Evolutionary conservation across 2,329 filamentous ascomycete genomes (phyloP).

Genomic region (Epichloe sp.): DNA sequence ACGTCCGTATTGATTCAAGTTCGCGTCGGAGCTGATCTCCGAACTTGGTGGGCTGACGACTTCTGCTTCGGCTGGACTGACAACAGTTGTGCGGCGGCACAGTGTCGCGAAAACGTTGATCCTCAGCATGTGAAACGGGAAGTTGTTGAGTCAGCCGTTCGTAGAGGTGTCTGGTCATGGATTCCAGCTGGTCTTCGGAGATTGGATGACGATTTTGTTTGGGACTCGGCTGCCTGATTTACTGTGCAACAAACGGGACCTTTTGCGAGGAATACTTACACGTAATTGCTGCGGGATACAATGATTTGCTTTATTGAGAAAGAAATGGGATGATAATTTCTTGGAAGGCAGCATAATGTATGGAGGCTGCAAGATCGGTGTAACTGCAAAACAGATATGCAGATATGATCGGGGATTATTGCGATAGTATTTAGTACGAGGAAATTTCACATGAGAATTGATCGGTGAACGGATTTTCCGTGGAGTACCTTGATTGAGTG

Average conservation of each 20-base stretch:
- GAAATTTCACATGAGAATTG: constrained; percentile 3
- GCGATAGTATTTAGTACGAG: constrained; percentile 8
- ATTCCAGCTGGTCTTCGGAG: constrained; percentile 18
- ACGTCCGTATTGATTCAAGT: constrained; percentile 26
- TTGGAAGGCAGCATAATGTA: constrained; percentile 20
- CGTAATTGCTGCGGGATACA: constrained; percentile 14
- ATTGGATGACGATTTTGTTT: constrained; percentile 19
- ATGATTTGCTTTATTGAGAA: constrained; percentile 15
- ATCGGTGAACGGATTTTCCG: not conserved
- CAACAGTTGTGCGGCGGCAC: constrained; percentile 25
- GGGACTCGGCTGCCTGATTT: constrained; percentile 18
- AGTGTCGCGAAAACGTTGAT: constrained; percentile 18
- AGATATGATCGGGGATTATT: constrained; percentile 10
- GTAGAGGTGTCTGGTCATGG: constrained; percentile 23
- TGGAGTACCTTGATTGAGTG: not conserved
- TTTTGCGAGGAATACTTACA: constrained; percentile 11
- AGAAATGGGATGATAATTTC: constrained; percentile 17
- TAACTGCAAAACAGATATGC: constrained; percentile 16
- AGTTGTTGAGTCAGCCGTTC: constrained; percentile 17
- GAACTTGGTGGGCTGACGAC: constrained; percentile 30
- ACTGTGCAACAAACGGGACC: constrained; percentile 6
- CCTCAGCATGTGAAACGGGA: constrained; percentile 19
- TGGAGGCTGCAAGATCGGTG: constrained; percentile 16
- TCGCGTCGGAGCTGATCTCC: constrained; percentile 23
- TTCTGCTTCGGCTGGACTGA: constrained; percentile 28